phyloP scores from a whole-genome alignment of 257 asterid genomes.

The Plantago ovata region DNA sequence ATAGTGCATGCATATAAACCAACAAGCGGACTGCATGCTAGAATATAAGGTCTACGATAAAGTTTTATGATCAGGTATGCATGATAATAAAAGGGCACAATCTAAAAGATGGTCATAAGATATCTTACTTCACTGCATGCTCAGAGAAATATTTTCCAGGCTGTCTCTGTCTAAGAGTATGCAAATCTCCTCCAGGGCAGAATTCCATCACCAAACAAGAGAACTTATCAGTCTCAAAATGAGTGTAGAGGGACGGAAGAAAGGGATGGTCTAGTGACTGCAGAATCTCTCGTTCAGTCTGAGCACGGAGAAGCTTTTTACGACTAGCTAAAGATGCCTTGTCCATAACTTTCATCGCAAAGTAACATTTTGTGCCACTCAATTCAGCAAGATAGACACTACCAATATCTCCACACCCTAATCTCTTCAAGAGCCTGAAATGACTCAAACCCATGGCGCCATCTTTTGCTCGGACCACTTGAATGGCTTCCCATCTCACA shows the following conservation, averaged over 20 bases:
- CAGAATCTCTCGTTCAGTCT: slow-evolving; percentile 67
- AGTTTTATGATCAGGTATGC: background rate
- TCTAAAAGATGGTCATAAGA: slow-evolving; percentile 8
- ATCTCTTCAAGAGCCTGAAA: slow-evolving; percentile 56
- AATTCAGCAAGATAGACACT: slow-evolving; percentile 67
- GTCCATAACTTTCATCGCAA: slow-evolving; percentile 78
- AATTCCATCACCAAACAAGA: slow-evolving; percentile 79
- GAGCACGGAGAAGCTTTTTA: slow-evolving; percentile 74
- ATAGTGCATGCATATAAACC: background rate
- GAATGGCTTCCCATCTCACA: slow-evolving; percentile 68
- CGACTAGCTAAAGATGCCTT: slow-evolving; percentile 64
- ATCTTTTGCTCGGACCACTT: slow-evolving; percentile 52
- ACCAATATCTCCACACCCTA: slow-evolving; percentile 79
- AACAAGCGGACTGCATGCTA: background rate
- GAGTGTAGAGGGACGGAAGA: slow-evolving; percentile 59
- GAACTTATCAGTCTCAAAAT: slow-evolving; percentile 69
- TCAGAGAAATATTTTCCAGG: slow-evolving; percentile 65
- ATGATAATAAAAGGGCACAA: background rate
- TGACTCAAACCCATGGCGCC: slow-evolving; percentile 56
- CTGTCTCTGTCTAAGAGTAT: slow-evolving; percentile 65
- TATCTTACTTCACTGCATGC: slow-evolving; percentile 64
- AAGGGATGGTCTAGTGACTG: slow-evolving; percentile 77
- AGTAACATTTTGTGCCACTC: slow-evolving; percentile 64
- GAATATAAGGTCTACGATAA: background rate
- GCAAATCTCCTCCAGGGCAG: slow-evolving; percentile 81